Evolutionary conservation across 164 flowering plant species (phyloP).

Genomic region (grape (Vitis vinifera)): DNA sequence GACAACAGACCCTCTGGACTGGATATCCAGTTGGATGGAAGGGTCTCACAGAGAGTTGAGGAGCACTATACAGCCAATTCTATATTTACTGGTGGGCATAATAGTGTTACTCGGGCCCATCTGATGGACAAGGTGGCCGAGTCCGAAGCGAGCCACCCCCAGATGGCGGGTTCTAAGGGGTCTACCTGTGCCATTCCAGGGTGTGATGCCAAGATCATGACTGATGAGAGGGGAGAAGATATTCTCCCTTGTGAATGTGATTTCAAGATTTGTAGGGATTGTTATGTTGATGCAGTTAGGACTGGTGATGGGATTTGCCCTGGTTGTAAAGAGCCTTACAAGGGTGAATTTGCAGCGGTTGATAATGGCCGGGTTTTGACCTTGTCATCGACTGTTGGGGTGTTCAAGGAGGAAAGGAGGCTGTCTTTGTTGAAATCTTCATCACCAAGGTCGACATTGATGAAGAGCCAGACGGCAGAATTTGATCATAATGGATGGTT

Average conservation of each 20-base stretch:
- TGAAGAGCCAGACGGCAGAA: conserved; percentile 64
- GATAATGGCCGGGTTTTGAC: not conserved
- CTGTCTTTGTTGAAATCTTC: conserved; percentile 58
- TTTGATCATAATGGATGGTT: conserved; percentile 75
- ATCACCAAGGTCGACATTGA: conserved; percentile 31
- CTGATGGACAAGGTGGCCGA: conserved; percentile 32
- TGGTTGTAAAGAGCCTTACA: conserved; percentile 25
- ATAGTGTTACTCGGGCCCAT: conserved; percentile 29
- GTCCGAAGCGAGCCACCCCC: conserved; percentile 22
- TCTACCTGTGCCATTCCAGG: conserved; percentile 31
- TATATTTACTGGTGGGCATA: conserved; percentile 35
- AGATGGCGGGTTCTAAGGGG: conserved; percentile 25
- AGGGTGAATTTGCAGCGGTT: not conserved
- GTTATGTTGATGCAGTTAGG: conserved; percentile 13
- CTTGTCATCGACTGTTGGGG: conserved; percentile 26
- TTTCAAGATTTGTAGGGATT: conserved; percentile 30
- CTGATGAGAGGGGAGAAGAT: conserved; percentile 27
- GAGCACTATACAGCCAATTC: conserved; percentile 26
- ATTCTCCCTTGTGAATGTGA: conserved; percentile 32
- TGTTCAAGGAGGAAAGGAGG: conserved; percentile 56
- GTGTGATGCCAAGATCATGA: conserved; percentile 26
- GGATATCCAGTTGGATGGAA: conserved; percentile 1
- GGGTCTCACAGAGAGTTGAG: conserved; percentile 10
- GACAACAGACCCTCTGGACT: conserved; percentile 27
- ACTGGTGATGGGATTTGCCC: conserved; percentile 29